A percentile compares a stretch with the other conserved stretches of the same genome.
phyloP scores from a whole-genome alignment of 495 filamentous ascomycete genomes.

The Xylaria intraflava region DNA sequence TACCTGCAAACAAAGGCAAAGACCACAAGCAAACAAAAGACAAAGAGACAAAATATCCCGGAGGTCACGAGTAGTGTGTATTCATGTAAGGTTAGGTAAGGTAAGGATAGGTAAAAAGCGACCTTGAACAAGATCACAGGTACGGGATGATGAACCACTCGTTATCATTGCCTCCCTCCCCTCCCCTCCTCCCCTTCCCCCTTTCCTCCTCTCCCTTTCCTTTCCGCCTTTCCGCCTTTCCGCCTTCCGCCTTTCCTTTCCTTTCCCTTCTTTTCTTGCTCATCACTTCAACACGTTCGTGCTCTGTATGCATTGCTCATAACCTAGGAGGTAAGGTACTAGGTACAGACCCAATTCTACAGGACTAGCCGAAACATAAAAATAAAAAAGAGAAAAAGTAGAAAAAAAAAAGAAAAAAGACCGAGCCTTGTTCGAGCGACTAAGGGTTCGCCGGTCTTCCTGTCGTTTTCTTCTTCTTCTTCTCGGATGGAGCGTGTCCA shows the following conservation, averaged over 20 bases:
- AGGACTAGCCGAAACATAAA: neutral
- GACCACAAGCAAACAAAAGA: neutral
- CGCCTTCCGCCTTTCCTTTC: neutral
- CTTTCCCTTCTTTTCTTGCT: neutral
- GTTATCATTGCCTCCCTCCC: neutral
- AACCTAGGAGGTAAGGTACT: too few relatives aligned
- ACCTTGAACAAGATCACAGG: neutral
- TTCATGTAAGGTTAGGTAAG: neutral
- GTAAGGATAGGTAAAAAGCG: neutral
- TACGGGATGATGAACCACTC: neutral
- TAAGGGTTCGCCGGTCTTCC: neutral
- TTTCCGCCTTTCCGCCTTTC: neutral
- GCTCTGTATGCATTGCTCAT: neutral
- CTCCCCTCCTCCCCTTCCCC: neutral
- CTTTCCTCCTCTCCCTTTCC: neutral
- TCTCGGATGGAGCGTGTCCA: neutral
- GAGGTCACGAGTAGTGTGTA: slow-evolving; percentile 4
- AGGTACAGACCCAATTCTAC: slow-evolving; percentile 4
- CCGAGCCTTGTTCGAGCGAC: neutral
- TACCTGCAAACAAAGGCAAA: too few relatives aligned
- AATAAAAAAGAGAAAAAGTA: neutral
- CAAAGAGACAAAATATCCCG: neutral
- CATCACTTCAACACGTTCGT: neutral
- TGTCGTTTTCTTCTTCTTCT: neutral
- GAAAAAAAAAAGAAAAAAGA: neutral